Base-by-base conservation (phyloP, 2,329 filamentous ascomycete species). In the Fusarium transvaalense region DNA sequence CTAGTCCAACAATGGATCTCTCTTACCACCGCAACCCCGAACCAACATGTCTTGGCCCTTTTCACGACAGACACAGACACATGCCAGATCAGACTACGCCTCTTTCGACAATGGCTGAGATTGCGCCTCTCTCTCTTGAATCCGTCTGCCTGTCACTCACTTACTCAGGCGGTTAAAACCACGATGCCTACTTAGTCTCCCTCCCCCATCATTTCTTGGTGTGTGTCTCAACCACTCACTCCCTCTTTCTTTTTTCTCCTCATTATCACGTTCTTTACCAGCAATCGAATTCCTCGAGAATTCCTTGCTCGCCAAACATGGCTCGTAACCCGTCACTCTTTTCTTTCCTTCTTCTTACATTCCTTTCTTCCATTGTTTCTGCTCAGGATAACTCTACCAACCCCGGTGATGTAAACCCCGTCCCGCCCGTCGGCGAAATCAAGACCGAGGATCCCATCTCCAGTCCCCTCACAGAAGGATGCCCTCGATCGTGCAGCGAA, bases 371-470 rank as follows among this genome's bases (percentile, higher is more conserved):
- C 13, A 48, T 53, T 21, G 42, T 50, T 15, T 37, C 60, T 9
- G 61, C 64, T 1, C 61, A 61, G 2, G 61, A 69, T 21, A 60
- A 65, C 41, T 43, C 41, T 21, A 37, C 29, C 0, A 69, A 69
- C 45, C 57, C 61, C n/a, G 62, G 64, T 34, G 71, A 73, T 6
- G 54, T 70, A 23, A 70, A 70, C 56, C 67, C 67, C 17, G 68
- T 71, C 0, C 68, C 69, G 3, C 69, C 69, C 5, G 62, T 68
- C 51, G 54, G 66, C 15, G 66, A 71, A 38, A 70, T 71, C 69
- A 61, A 72, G 54, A 64, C 59, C 31, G 69, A 70, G 19, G 71
- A 74, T n/a, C 59, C 71, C n/a, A 71, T 74, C 39, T 66, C 71
- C 6, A 69, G 61, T 17, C 71, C 72, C 12, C 63, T 74, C 10